Conservation (phyloP, 768 basidiomycete genomes). For the Rhodocollybia butyracea region DNA sequence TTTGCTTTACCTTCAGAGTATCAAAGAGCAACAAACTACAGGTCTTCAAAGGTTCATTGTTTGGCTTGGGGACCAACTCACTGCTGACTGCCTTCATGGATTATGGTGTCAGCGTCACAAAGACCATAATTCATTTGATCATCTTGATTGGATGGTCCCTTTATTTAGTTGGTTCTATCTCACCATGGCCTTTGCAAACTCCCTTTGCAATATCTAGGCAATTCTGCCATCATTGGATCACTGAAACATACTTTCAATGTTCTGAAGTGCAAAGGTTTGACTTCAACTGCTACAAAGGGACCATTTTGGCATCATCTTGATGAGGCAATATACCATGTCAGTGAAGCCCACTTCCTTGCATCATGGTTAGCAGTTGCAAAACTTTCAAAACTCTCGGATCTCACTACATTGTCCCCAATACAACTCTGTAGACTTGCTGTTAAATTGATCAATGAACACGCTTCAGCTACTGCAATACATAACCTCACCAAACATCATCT, state of each 20-base stretch:
- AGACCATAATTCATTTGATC: slow-evolving; percentile 37
- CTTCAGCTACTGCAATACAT: slow-evolving; percentile 28
- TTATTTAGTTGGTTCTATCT: slow-evolving; percentile 40
- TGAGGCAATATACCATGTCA: slow-evolving; percentile 31
- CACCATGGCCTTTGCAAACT: slow-evolving; percentile 35
- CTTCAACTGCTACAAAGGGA: slow-evolving; percentile 20
- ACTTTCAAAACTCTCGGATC: slow-evolving; percentile 20
- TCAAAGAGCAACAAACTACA: neutral
- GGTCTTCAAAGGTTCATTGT: slow-evolving; percentile 16
- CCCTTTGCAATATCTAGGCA: slow-evolving; percentile 38
- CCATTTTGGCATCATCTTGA: slow-evolving; percentile 32
- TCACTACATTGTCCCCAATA: slow-evolving; percentile 22
- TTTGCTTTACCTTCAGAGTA: neutral
- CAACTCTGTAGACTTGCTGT: slow-evolving; percentile 23
- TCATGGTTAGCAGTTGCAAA: slow-evolving; percentile 25
- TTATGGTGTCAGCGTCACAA: slow-evolving; percentile 30
- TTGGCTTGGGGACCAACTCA: slow-evolving; percentile 36
- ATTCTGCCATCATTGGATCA: slow-evolving; percentile 18
- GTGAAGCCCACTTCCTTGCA: slow-evolving; percentile 33
- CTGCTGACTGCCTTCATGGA: slow-evolving; percentile 30
- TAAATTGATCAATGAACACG: slow-evolving; percentile 20
- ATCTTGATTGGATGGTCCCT: slow-evolving; percentile 29
- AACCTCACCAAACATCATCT: neutral
- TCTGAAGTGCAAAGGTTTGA: slow-evolving; percentile 26
- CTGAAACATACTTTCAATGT: slow-evolving; percentile 28